phyloP scores from a whole-genome alignment of 306 rosid species.

The Vachellia collinsii region DNA sequence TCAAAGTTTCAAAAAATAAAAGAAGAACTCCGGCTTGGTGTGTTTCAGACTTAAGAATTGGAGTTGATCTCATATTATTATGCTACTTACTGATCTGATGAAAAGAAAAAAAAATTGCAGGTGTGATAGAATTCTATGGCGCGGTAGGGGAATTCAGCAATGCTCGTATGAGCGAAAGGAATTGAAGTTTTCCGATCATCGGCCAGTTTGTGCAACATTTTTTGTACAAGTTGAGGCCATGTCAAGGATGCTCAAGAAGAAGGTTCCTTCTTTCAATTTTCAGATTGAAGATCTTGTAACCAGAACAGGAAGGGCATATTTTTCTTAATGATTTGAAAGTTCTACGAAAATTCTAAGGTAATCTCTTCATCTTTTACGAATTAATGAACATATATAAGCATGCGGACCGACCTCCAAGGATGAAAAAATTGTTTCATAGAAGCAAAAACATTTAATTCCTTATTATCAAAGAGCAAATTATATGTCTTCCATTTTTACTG shows the following conservation, averaged over 20 bases:
- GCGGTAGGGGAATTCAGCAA: constrained; percentile 70
- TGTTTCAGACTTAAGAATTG: background rate
- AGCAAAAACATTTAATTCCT: too few species aligned
- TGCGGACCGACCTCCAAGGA: too few species aligned
- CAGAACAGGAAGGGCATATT: constrained; percentile 35
- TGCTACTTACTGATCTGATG: constrained; percentile 30
- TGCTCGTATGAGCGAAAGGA: constrained; percentile 72
- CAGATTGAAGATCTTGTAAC: constrained; percentile 60
- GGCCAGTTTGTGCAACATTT: constrained; percentile 81
- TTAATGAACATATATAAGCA: background rate
- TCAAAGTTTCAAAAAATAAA: constrained; percentile 71
- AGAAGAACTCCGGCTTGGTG: constrained; percentile 99
- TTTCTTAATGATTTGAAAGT: too few species aligned
- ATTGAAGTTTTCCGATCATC: too few species aligned
- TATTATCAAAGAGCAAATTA: too few species aligned
- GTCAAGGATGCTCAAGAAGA: too few species aligned
- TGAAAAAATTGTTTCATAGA: too few species aligned
- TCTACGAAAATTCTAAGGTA: too few species aligned
- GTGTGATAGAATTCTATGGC: constrained; percentile 98
- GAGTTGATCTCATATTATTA: background rate
- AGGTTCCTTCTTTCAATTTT: constrained; percentile 45
- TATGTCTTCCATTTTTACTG: too few species aligned
- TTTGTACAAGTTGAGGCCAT: constrained; percentile 59
- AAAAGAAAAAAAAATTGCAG: constrained; percentile 50
- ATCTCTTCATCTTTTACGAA: too few species aligned